Percentiles rank a stretch among this genome's conserved stretches.
These are phyloP conservation scores for Aegilops longissima DNA, from an alignment of 176 grass and related monocot genomes.

Conservation along the genomic window DNA sequence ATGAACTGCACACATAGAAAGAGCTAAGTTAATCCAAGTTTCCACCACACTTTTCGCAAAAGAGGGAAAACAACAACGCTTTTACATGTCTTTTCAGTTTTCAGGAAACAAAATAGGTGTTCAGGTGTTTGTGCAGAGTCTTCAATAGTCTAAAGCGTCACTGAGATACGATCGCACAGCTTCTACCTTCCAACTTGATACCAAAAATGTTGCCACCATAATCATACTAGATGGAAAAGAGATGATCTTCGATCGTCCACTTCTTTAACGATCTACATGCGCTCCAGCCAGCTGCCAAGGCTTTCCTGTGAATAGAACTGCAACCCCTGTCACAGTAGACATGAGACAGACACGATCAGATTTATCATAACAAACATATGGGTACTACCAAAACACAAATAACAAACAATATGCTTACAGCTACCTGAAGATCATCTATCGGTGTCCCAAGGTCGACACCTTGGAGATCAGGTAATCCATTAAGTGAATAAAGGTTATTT, in stretches of 20 bases:
- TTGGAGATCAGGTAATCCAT: constrained; percentile 45
- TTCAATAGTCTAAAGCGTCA: neutral
- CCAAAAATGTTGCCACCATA: constrained; percentile 23
- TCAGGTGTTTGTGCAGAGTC: neutral
- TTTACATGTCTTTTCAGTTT: neutral
- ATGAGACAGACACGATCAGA: constrained; percentile 1
- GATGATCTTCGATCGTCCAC: constrained; percentile 22
- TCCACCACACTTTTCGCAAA: neutral
- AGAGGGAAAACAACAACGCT: neutral
- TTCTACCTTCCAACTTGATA: neutral
- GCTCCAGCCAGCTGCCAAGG: too few relatives aligned
- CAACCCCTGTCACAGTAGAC: constrained; percentile 51
- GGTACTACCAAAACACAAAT: neutral
- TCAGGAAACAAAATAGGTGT: neutral
- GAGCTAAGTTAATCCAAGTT: neutral
- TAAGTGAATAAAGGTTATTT: too few relatives aligned
- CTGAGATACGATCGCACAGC: neutral
- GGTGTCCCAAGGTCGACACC: too few relatives aligned
- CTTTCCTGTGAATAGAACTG: constrained; percentile 69
- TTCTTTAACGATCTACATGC: too few relatives aligned
- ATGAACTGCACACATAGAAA: neutral
- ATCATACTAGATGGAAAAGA: constrained; percentile 28
- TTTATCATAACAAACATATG: constrained; percentile 12
- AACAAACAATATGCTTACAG: constrained; percentile 4
- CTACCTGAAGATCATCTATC: too few relatives aligned